phyloP scores from a whole-genome alignment of 1,284 basidiomycete species.

The Ustilago hordei region DNA sequence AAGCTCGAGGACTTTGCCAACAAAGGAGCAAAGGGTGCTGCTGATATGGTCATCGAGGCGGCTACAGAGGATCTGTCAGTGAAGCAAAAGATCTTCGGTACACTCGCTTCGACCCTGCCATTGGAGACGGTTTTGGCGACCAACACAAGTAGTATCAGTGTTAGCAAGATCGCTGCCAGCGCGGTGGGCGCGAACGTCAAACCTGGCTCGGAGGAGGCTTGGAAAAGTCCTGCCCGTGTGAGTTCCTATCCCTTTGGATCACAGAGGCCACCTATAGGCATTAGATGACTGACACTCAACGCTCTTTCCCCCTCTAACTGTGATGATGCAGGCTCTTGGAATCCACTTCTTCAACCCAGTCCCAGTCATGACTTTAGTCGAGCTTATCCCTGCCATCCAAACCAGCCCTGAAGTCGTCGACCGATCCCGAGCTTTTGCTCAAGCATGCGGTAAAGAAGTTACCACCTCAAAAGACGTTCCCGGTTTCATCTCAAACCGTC shows the following conservation, averaged over 20 bases:
- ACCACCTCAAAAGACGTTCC: conserved; percentile 80
- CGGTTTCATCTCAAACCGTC: conserved; percentile 74
- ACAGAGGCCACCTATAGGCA: too few species aligned
- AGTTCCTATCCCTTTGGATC: background rate
- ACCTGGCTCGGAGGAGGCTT: conserved; percentile 46
- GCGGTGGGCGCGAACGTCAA: conserved; percentile 55
- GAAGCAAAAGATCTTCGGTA: conserved; percentile 83
- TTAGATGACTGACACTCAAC: background rate
- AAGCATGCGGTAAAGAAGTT: conserved; percentile 82
- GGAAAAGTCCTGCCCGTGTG: conserved; percentile 51
- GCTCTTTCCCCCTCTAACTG: background rate
- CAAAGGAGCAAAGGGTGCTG: conserved; percentile 74
- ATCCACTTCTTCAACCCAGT: conserved; percentile 93
- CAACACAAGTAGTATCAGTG: conserved; percentile 93
- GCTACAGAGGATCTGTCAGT: conserved; percentile 86
- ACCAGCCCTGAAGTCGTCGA: conserved; percentile 82
- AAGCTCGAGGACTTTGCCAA: conserved; percentile 47
- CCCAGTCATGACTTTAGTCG: conserved; percentile 82
- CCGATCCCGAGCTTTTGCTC: conserved; percentile 83
- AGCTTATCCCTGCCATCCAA: conserved; percentile 92
- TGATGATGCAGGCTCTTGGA: conserved; percentile 70
- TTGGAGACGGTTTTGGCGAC: conserved; percentile 85
- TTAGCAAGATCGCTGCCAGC: conserved; percentile 87
- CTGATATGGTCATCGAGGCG: conserved; percentile 92
- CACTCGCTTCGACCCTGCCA: conserved; percentile 78